Base-by-base conservation (phyloP, 2,329 filamentous ascomycete genomes). In the Phaeosphaeriaceae sp. region DNA sequence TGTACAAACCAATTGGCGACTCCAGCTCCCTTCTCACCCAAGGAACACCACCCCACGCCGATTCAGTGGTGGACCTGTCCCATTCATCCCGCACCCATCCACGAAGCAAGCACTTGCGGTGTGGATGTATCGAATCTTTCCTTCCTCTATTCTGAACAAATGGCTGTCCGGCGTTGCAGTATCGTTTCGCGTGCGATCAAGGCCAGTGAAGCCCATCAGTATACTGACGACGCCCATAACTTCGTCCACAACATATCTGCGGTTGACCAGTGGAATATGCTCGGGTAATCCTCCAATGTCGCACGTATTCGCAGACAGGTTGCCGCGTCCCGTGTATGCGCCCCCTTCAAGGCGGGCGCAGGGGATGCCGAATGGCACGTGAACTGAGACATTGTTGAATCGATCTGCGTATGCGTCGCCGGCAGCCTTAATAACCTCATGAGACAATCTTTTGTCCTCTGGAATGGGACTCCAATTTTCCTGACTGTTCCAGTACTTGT, bases 331-430 rank as follows among this genome's bases (percentile, higher is more conserved):
- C 1, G 63, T 66, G 21, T 64, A 63, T 2, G 65, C 57, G 0
- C 70, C 69, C 19, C 70, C 70, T 57, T 73, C 70, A 7, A 73
- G 56, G 2, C 70, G 60, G 2, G 59, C 53, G 48, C 69, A 73
- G 2, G 69, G 68, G 0, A 60, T 50, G 7, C 68, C 67, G 48
- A 63, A 71, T 1, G 70, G 69, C 5, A 73, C 66, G 1, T 56
- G 46, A 6, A 70, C 59, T 1, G 54, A 48, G 17, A 53, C 27
- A 27, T 72, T 62, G 25, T 60, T 63, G 52, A 61, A 72, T 10
- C 66, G 62, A 46, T 71, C 59, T 20, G 69, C 67, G 52, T 73
- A 73, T 0, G 67, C 67, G 42, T 72, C 65, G n/a, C 63, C 67
- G 1, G 57, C 66, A 15, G 62, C 54, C 56, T 71, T 58, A 33